These are phyloP conservation scores for Rhodotorula babjevae DNA, from an alignment of 768 basidiomycete genomes.

Conservation along the genomic window DNA sequence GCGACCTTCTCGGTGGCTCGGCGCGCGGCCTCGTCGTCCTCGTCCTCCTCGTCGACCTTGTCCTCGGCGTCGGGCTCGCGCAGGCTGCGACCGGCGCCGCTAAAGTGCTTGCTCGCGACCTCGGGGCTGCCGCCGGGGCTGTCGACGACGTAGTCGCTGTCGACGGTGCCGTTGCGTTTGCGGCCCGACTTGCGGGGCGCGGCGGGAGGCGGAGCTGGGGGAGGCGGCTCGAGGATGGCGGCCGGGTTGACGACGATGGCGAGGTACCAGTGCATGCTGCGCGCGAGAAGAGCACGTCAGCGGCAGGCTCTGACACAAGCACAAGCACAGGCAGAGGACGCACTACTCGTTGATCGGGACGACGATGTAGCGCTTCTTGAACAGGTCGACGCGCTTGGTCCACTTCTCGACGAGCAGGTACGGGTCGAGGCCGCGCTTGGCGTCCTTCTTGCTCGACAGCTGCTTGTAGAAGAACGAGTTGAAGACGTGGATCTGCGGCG, in stretches of 20 bases:
- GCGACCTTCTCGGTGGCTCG: background rate
- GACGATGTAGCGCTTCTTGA: constrained; percentile 84
- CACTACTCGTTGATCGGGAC: constrained; percentile 97
- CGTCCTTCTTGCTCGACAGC: constrained; percentile 57
- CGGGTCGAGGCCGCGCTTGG: background rate
- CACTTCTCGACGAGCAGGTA: constrained; percentile 86
- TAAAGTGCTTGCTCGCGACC: background rate
- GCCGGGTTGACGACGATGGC: constrained; percentile 85
- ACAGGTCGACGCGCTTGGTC: constrained; percentile 83
- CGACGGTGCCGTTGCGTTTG: background rate
- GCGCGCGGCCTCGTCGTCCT: background rate
- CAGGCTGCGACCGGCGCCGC: background rate
- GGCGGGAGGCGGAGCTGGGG: background rate
- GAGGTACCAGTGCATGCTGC: constrained; percentile 92
- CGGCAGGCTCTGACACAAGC: no score
- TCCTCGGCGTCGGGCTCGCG: background rate
- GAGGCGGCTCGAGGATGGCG: constrained; percentile 49
- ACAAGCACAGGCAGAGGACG: no score
- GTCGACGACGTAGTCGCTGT: background rate
- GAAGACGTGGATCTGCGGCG: constrained; percentile 77
- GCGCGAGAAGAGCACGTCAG: background rate
- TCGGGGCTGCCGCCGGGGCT: background rate
- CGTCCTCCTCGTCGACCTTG: background rate
- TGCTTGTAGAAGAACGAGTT: constrained; percentile 99
- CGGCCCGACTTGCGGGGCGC: background rate